Evolutionary conservation across 495 filamentous ascomycete genomes (phyloP).

Genomic region (Oidiodendron maius): DNA sequence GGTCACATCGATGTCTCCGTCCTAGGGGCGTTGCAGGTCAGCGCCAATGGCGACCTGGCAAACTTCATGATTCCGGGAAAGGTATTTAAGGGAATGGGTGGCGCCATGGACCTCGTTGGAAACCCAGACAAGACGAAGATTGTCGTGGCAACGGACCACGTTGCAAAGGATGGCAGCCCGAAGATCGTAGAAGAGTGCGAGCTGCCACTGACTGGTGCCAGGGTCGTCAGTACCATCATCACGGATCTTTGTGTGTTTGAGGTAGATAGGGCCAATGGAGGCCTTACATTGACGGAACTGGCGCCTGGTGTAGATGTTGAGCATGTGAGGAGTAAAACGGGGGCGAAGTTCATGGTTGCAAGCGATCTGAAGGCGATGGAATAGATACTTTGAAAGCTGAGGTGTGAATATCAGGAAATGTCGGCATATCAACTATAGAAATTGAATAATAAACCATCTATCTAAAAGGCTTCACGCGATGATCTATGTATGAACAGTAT

Average conservation of each 20-base stretch:
- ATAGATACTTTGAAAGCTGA: too few species aligned
- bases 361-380: conserved; percentile 77
- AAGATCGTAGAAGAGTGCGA: conserved; percentile 90
- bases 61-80: conserved; percentile 96
- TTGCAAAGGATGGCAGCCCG: conserved; percentile 81
- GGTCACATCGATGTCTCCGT: conserved; percentile 88
- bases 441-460: too few species aligned
- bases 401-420: too few species aligned
- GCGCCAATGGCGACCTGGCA: conserved; percentile 73
- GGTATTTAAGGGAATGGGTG: conserved; percentile 88
- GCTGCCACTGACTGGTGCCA: conserved; percentile 79
- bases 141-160: conserved; percentile 95
- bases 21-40: conserved; percentile 87
- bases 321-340: conserved; percentile 82
- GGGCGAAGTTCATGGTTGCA: conserved; percentile 72
- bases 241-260: conserved; percentile 90
- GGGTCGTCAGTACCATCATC: conserved; percentile 84
- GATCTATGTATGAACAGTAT: too few species aligned
- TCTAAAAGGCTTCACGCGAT: too few species aligned
- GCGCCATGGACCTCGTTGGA: conserved; percentile 88
- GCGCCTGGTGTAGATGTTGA: conserved; percentile 85
- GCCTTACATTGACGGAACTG: conserved; percentile 74
- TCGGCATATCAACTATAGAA: too few species aligned
- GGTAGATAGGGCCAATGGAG: conserved; percentile 64
- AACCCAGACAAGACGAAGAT: conserved; percentile 85